Base-by-base conservation (phyloP, 192 early-diverging fungal species). In the Coemansia sp. region DNA sequence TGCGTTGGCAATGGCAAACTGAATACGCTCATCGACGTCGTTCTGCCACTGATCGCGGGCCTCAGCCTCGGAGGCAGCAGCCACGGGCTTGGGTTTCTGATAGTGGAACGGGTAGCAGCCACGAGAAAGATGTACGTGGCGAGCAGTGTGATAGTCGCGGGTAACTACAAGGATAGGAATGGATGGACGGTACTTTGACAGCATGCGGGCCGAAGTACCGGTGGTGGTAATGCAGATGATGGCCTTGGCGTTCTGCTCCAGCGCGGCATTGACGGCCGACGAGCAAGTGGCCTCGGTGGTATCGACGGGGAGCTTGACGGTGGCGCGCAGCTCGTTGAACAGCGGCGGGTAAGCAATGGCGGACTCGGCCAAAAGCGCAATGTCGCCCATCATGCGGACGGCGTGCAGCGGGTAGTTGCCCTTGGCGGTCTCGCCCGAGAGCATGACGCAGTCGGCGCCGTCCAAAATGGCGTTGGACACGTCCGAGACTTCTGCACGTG, bases 391-490 rank as follows among this genome's bases (percentile, higher is more conserved):
- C 88, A 96, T 98, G 54, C 88, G 81, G 52, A 99, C 94, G 33
- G 97, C 92, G 73, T 92, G 87, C 66, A 94, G 81, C 38, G 97
- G 97, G 84, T 95, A 96, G 51, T 85, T 74, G 11, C 97, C 97
- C 86, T 97, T 98, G 66, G 97, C 97, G 4, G 96, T 98, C 85
- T 99, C 97, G 59, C 97, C 97, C 54, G 94, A 96, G 54, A 99
- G 85, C 97, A 99, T 99, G 67, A 99, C 97, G 76, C 95, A 96
- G 87, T 99, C 97, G 48, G 95, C 92, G 63, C 97, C 97, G 74
- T 99, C 97, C 75, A 97, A 82, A 18, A 99, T 89, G 63, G 97
- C 97, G 83, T 99, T 99, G 45, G 97, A 96, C 36, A 99, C 97
- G 79, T 99, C 97, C 51, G 92, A 95, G 9, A 96, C 95, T 78